phyloP scores from a whole-genome alignment of 768 basidiomycete genomes.

The Tylopilus sp. region DNA sequence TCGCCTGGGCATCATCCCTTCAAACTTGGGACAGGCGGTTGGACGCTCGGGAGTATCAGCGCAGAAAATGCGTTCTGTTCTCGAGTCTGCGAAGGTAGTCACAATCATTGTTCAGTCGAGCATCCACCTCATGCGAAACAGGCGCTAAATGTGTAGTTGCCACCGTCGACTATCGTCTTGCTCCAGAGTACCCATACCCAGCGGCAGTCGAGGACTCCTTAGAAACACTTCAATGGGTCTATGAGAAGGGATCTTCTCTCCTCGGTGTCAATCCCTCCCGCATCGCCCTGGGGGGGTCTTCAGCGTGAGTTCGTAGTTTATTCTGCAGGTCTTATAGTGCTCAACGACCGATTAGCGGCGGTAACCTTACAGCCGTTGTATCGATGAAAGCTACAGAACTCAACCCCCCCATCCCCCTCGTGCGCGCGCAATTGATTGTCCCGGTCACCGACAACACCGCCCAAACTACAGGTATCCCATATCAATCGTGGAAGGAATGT shows the following conservation, averaged over 20 bases:
- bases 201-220: constrained; percentile 32
- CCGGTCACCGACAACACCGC: constrained; percentile 78
- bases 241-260: constrained; percentile 39
- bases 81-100: constrained; percentile 26
- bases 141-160: constrained; percentile 33
- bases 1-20: not conserved
- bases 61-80: constrained; percentile 58
- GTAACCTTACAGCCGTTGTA: constrained; percentile 66
- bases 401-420: constrained; percentile 47
- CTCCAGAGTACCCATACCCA: constrained; percentile 33
- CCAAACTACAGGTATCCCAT: constrained; percentile 32
- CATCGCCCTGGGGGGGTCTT: constrained; percentile 72
- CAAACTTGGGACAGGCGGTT: constrained; percentile 54
- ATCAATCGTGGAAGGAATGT: constrained; percentile 58
- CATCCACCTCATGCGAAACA: constrained; percentile 1
- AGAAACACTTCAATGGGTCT: constrained; percentile 36
- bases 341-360: constrained; percentile 48
- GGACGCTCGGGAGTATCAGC: constrained; percentile 67
- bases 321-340: not conserved
- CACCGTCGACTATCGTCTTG: constrained; percentile 33
- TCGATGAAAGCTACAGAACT: constrained; percentile 58
- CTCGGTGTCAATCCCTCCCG: constrained; percentile 47
- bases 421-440: constrained; percentile 66
- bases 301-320: constrained; percentile 43
- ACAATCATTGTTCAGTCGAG: not conserved